These are phyloP conservation scores for Erodium texanum DNA, from an alignment of 441 rosid genomes.

Conservation along the genomic window DNA sequence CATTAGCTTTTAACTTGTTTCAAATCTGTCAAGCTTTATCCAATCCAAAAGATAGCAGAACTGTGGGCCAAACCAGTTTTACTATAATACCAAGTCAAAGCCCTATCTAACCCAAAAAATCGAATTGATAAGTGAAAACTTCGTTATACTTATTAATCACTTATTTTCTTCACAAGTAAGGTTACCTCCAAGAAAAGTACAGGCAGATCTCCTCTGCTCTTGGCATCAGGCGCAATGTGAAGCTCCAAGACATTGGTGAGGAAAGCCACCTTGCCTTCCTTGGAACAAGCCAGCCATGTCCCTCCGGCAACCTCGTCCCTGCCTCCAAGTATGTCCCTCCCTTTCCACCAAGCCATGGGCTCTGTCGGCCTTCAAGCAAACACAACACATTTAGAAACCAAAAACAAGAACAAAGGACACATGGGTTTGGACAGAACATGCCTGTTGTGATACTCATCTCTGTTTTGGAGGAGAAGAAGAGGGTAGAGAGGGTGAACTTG, in stretches of 20 bases:
- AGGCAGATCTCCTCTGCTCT: slow-evolving; percentile 59
- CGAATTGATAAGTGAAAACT: too few relatives aligned
- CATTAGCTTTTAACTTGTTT: too few relatives aligned
- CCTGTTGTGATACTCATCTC: slow-evolving; percentile 69
- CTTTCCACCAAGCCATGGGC: slow-evolving; percentile 59
- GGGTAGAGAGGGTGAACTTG: slow-evolving; percentile 61
- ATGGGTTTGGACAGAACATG: neutral
- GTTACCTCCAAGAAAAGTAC: slow-evolving; percentile 54
- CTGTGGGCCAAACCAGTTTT: too few relatives aligned
- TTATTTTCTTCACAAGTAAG: too few relatives aligned
- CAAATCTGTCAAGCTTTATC: too few relatives aligned
- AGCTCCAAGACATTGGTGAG: slow-evolving; percentile 62
- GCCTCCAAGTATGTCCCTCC: slow-evolving; percentile 44
- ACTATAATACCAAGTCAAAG: too few relatives aligned
- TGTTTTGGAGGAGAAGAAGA: slow-evolving; percentile 49
- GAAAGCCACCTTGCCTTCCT: slow-evolving; percentile 49
- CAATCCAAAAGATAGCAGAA: too few relatives aligned
- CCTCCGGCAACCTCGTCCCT: slow-evolving; percentile 59
- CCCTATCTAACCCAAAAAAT: too few relatives aligned
- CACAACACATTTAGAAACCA: neutral
- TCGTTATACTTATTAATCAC: too few relatives aligned
- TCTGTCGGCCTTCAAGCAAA: slow-evolving; percentile 37
- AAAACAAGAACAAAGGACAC: neutral
- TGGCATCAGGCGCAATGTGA: slow-evolving; percentile 34
- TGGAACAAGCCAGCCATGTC: slow-evolving; percentile 69